Evolutionary conservation across 805 yeast genomes (phyloP).

Genomic region (Candida pseudofarinosa): DNA sequence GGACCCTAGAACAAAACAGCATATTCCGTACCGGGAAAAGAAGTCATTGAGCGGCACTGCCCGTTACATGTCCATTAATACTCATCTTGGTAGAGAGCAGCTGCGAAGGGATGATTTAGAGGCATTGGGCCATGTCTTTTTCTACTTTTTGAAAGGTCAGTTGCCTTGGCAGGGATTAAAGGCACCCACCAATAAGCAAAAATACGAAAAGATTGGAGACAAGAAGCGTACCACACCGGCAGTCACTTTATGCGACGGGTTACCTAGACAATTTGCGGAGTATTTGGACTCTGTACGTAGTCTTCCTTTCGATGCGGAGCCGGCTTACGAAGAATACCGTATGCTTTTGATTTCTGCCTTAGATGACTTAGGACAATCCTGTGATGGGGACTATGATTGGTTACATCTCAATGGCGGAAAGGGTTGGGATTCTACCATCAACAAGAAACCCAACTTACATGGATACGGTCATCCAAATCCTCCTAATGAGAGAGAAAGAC

Average conservation of each 20-base stretch:
- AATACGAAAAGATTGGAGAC: constrained; percentile 81
- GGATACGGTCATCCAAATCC: constrained; percentile 78
- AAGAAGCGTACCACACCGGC: constrained; percentile 70
- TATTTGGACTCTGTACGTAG: constrained; percentile 66
- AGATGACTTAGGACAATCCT: constrained; percentile 51
- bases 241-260: constrained; percentile 54
- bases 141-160: constrained; percentile 73
- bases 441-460: constrained; percentile 74
- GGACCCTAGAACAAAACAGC: constrained; percentile 75
- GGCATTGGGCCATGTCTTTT: constrained; percentile 76
- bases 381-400: constrained; percentile 78
- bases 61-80: constrained; percentile 81
- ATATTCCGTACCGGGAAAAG: constrained; percentile 77
- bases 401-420: constrained; percentile 72
- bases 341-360: constrained; percentile 58
- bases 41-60: constrained; percentile 83
- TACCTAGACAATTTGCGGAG: constrained; percentile 72
- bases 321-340: constrained; percentile 67
- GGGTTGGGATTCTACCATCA: constrained; percentile 76
- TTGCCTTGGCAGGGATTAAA: constrained; percentile 90
- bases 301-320: constrained; percentile 73
- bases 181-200: constrained; percentile 80
- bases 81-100: constrained; percentile 84
- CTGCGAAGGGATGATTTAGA: constrained; percentile 81
- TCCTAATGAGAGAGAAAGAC: constrained; percentile 43